Evolutionary conservation across 768 basidiomycete species (phyloP), one percentile per base, ranked within the genome.

Genomic region (Boletellus ananiceps): DNA sequence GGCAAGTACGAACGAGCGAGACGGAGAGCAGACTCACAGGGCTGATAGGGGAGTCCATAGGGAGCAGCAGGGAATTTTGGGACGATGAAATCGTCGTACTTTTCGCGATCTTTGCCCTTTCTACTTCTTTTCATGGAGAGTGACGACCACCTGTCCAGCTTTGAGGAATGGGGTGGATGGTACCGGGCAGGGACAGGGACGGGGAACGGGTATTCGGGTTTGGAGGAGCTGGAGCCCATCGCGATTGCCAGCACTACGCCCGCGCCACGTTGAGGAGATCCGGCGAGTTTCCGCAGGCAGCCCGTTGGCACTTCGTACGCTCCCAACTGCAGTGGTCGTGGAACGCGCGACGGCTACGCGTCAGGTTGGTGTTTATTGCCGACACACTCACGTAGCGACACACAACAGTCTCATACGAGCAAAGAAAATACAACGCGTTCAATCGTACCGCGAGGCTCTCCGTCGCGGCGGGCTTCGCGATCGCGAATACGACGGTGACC

Each of bases 401-500:
- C 23, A 29, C 7, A 13, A 49, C 12, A 15, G 35, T 36, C n/a
- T 36, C n/a, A n/a, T 36, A 36, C 18, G 9, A 11, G 29, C 16
- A 19, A 14, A n/a, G 14, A 41, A 47, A 14, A 40, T 48, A 60
- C 47, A 51, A 15, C 39, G 44, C 36, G 3, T 38, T 68, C 56
- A 70, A 44, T 68, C 67, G 39, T 70, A 68, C 19, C 69, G 62
- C 11, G 65, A 57, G 5, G 39, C 60, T 54, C 67, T 59, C 27
- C 74, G 66, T 39, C 71, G 65, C 5, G 68, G 66, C n/a, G 74
- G 74, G 50, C 73, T 75, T 43, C 73, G 64, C 9, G 75, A 75
- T 19, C 71, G 57, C 13, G 70, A 72, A 27, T 60, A 52, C 6
- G 75, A 70, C 1, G 58, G 59, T 0, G 70, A 67, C 37, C 72